Evolutionary conservation across 192 early-diverging fungal species (phyloP), one percentile per base, ranked within the genome.

Genomic region (Lobosporangium transversale): DNA sequence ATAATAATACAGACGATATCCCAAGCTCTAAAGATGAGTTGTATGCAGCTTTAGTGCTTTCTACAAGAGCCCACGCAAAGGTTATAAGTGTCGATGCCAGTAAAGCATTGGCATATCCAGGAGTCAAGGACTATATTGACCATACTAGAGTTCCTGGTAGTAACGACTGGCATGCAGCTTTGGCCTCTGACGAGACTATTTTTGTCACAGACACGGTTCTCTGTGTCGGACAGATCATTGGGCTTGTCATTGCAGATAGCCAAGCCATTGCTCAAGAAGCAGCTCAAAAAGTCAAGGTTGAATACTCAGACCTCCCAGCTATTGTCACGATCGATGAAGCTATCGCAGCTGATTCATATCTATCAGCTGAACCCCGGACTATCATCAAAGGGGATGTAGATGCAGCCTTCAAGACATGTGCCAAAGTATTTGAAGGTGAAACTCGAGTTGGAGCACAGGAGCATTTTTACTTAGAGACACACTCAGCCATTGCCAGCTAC

Each of bases 401-500:
- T 31, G 66, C 82, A 1, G 84, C 73, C 12, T 68, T 91, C 15
- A 66, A 70, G 5, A 60, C 49, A 29, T 79, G 86, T 21, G 83
- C 85, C 67, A 47, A 68, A 45, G 68, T 89, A 21, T 70, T 90
- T 47, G 80, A 83, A 61, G 90, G 90, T 54, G 44, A 65, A 58
- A 59, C 80, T 42, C 83, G 81, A 53, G 75, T 87, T 21, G 83
- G 76, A 47, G 79, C 76, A 9, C 89, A 92, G 78, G 94, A 96
- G 75, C 94, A 96, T 62, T 96, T 96, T 64, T 96, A 95, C 66
- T 80, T 96, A 32, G 94, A 96, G 74, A 93, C 94, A 5, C 80
- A 93, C 29, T 86, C 80, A 8, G 80, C 85, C 8, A 33, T 93
- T 8, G 86, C 88, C 20, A 88, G 91, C 57, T 81, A 79, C 62